Evolutionary conservation across 352 stramenopile species (phyloP).

Genomic region (Phytophthora ramorum): DNA sequence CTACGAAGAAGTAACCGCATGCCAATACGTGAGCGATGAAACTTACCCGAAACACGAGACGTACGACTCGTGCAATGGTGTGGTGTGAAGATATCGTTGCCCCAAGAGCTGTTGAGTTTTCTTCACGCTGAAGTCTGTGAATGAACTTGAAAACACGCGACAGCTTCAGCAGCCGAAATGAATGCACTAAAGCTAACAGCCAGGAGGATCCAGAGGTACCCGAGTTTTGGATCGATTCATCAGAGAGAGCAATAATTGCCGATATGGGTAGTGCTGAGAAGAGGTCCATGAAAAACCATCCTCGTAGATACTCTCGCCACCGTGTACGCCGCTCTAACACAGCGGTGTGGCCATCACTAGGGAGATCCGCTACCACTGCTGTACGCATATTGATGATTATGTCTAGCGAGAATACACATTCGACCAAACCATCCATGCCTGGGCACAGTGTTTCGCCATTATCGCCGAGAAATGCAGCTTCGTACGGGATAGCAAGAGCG

Average conservation of each 20-base stretch:
- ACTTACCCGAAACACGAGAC: slow-evolving; percentile 63
- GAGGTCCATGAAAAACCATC: slow-evolving; percentile 80
- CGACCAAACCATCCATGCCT: slow-evolving; percentile 49
- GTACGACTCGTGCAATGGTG: slow-evolving; percentile 59
- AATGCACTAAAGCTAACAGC: slow-evolving; percentile 64
- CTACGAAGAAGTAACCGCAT: slow-evolving; percentile 75
- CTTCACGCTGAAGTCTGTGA: slow-evolving; percentile 60
- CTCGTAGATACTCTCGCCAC: slow-evolving; percentile 57
- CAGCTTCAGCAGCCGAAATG: slow-evolving; percentile 86
- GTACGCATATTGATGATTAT: slow-evolving; percentile 70
- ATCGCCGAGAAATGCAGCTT: slow-evolving; percentile 63
- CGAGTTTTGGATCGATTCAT: slow-evolving; percentile 22
- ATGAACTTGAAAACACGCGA: slow-evolving; percentile 88
- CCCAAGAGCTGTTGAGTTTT: slow-evolving; percentile 49
- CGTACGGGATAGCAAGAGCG: slow-evolving; percentile 65
- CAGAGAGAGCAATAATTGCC: slow-evolving; percentile 34
- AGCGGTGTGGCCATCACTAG: slow-evolving; percentile 43
- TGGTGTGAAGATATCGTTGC: slow-evolving; percentile 47
- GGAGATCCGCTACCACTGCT: slow-evolving; percentile 36
- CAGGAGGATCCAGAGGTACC: slow-evolving; percentile 18
- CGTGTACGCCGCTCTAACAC: slow-evolving; percentile 41
- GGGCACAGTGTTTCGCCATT: slow-evolving; percentile 27
- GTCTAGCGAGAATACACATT: slow-evolving; percentile 59
- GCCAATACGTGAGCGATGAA: slow-evolving; percentile 70
- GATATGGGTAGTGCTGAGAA: slow-evolving; percentile 68